Conservation (phyloP, 805 yeast species). For the Candida koratica region DNA sequence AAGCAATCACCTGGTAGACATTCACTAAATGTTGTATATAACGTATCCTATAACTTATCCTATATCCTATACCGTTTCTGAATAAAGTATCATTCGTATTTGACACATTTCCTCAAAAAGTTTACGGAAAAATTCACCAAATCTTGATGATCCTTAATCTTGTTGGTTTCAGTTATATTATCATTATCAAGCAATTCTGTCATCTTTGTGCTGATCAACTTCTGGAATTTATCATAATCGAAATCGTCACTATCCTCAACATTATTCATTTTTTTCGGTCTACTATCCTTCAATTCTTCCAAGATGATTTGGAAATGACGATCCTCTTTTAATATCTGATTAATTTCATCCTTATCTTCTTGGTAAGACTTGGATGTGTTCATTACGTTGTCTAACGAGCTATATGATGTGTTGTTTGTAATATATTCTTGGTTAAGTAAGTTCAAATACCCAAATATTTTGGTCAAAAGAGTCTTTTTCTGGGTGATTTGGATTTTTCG, state of each 20-base stretch:
- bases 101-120: conserved; percentile 29
- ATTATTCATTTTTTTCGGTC: background rate
- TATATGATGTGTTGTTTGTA: conserved; percentile 39
- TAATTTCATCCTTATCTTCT: conserved; percentile 41
- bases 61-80: background rate
- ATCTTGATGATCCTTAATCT: conserved; percentile 18
- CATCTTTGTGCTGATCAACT: conserved; percentile 20
- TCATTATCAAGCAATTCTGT: conserved; percentile 19
- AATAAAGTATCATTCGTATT: conserved; percentile 10
- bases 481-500: conserved; percentile 39
- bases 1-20: background rate
- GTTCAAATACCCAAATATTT: conserved; percentile 38
- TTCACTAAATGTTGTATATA: background rate
- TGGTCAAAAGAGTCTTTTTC: conserved; percentile 36
- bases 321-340: conserved; percentile 31
- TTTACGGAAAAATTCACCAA: conserved; percentile 23
- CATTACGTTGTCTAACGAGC: conserved; percentile 33
- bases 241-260: conserved; percentile 15
- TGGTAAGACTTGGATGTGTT: conserved; percentile 37
- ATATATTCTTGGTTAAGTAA: conserved; percentile 36
- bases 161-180: conserved; percentile 3
- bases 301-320: conserved; percentile 23
- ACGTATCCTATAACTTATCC: background rate
- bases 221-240: conserved; percentile 26
- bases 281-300: conserved; percentile 18